Base-by-base conservation (phyloP, 1,139 yeast species). In the Blastobotrys petasosporus region DNA sequence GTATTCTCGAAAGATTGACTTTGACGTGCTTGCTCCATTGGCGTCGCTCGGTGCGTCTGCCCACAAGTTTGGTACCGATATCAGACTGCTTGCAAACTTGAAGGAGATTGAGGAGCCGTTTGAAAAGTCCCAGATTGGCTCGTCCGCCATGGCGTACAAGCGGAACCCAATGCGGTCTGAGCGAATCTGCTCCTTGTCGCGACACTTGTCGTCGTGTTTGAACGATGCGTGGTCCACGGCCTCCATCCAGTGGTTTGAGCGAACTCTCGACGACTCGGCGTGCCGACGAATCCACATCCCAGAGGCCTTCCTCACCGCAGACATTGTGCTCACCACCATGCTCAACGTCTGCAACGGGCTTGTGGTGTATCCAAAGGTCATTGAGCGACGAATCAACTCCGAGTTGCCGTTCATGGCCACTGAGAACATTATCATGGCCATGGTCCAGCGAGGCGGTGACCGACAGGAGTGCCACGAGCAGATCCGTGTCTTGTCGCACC, bases 391-490 rank as follows among this genome's bases (percentile, higher is more conserved):
- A 72, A 92, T 92, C 68, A 81, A 68, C 66, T 77, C 96, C 44
- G 98, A 94, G 70, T 77, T 92, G 63, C 99, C 99, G 58, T 92
- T 94, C 75, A 92, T 92, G 99, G 99, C 99, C 55, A 92, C 99
- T 46, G 99, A 92, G 72, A 92, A 92, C 71, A 81, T 92, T 66
- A 92, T 92, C 67, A 92, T 92, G 99, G 98, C 98, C 48, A 92
- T 92, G 97, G 98, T 92, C 50, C 95, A 88, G 70, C 83, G 84
- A 68, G 97, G 97, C 59, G 97, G 86, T 39, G 88, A 95, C 25
- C 85, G 99, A 77, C 99, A 92, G 75, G 96, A 88, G 49, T 92
- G 96, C 64, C 99, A 92, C 70, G 99, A 92, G 74, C 85, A 86
- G 70, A 90, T 92, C 68, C 82, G 99, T 70, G 98, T 92, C 36